These are phyloP conservation scores for Pyronema omphalodes DNA, from an alignment of 495 filamentous ascomycete species.

Conservation along the genomic window DNA sequence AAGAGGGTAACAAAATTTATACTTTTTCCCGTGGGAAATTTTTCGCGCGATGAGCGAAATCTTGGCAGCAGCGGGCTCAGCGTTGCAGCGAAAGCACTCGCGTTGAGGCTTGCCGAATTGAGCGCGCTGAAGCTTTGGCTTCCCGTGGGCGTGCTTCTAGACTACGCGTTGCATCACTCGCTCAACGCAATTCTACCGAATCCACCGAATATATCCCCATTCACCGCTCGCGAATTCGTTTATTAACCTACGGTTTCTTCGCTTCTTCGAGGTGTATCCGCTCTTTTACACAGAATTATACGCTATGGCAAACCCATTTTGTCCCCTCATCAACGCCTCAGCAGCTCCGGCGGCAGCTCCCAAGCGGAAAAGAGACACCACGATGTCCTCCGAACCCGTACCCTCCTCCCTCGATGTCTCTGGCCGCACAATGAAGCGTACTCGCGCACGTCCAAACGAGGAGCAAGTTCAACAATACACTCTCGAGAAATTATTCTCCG, in stretches of 20 bases:
- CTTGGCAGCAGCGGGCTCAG: too few species aligned
- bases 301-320: background rate
- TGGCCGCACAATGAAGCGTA: constrained; percentile 2
- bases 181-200: too few species aligned
- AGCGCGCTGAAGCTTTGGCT: too few species aligned
- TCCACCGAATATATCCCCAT: background rate
- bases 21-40: too few species aligned
- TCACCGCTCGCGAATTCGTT: background rate
- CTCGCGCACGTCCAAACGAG: constrained; percentile 1
- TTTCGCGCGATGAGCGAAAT: too few species aligned
- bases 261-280: background rate
- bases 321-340: background rate
- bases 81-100: too few species aligned
- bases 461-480: constrained; percentile 4
- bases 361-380: background rate
- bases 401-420: background rate
- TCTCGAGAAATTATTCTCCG: constrained; percentile 1
- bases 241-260: background rate
- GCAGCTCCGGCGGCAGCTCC: background rate
- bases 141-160: background rate
- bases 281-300: background rate
- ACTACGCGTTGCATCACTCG: background rate
- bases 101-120: too few species aligned
- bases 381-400: background rate
- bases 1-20: too few species aligned